Conservation (phyloP, 2,329 filamentous ascomycete genomes). For the Rutstroemia sp. region DNA sequence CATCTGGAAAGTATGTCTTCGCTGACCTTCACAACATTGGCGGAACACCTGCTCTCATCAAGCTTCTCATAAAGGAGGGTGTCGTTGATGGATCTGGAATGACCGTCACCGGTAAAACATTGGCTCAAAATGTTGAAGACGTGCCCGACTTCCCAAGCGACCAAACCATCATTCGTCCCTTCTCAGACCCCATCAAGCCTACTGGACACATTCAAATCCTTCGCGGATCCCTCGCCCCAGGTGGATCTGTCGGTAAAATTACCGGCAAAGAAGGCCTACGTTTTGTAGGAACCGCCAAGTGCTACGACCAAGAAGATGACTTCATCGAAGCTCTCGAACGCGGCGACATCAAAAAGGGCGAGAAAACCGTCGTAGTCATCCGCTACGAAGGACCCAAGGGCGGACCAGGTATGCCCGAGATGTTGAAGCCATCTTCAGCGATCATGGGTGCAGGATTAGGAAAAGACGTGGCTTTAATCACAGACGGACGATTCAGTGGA, state of each 20-base stretch:
- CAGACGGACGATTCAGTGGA: conserved; percentile 57
- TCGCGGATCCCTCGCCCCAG: conserved; percentile 60
- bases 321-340: conserved; percentile 61
- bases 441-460: conserved; percentile 69
- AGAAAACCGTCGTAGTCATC: conserved; percentile 71
- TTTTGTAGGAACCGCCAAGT: conserved; percentile 63
- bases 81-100: conserved; percentile 52
- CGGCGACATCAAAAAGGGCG: conserved; percentile 64
- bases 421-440: conserved; percentile 64
- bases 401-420: conserved; percentile 67
- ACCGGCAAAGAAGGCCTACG: conserved; percentile 65
- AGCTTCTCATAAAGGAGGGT: conserved; percentile 50
- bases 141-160: conserved; percentile 57
- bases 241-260: conserved; percentile 67
- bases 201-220: conserved; percentile 70
- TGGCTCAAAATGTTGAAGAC: conserved; percentile 51
- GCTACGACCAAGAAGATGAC: conserved; percentile 62
- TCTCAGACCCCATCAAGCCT: conserved; percentile 61
- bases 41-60: conserved; percentile 49
- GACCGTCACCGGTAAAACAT: conserved; percentile 52
- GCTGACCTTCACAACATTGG: conserved; percentile 49
- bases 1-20: conserved; percentile 60
- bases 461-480: conserved; percentile 63
- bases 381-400: conserved; percentile 69
- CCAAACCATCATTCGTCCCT: conserved; percentile 62